Conservation (phyloP, 495 filamentous ascomycete species). For the Hamigera avellanea region DNA sequence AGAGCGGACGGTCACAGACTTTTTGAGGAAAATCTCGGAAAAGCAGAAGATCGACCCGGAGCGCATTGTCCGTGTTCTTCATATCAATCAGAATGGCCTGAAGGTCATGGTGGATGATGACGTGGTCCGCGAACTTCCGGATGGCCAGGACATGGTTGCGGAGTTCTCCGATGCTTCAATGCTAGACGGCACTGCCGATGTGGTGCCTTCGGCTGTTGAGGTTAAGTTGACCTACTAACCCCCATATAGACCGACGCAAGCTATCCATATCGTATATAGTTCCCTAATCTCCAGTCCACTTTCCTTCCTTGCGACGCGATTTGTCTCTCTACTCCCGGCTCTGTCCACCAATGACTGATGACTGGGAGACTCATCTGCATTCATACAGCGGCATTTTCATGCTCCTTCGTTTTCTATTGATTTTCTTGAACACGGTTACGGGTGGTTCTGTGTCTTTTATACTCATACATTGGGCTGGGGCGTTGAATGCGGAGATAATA, state of each 20-base stretch:
- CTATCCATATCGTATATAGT: neutral
- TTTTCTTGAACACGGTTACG: constrained; percentile 11
- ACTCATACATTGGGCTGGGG: constrained; percentile 6
- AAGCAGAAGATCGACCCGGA: constrained; percentile 70
- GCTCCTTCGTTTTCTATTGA: neutral
- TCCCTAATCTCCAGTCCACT: neutral
- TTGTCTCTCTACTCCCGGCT: neutral
- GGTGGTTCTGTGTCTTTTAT: constrained; percentile 8
- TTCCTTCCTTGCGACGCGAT: neutral
- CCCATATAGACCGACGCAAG: neutral
- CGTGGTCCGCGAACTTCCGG: constrained; percentile 70
- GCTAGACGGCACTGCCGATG: constrained; percentile 4
- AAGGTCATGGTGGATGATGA: constrained; percentile 87
- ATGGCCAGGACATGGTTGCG: constrained; percentile 82
- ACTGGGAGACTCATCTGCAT: too few species aligned
- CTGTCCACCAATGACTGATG: too few species aligned
- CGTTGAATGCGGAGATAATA: constrained; percentile 37
- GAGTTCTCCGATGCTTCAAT: constrained; percentile 39
- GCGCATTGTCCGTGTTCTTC: constrained; percentile 57
- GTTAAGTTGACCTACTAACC: constrained; percentile 29
- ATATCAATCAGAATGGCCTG: constrained; percentile 57
- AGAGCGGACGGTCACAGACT: constrained; percentile 58
- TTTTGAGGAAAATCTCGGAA: constrained; percentile 55
- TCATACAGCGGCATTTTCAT: too few species aligned
- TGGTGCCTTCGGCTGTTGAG: constrained; percentile 18